Evolutionary conservation across 148 eudicot genomes (phyloP).

Genomic region (Dianthus caryophyllus): DNA sequence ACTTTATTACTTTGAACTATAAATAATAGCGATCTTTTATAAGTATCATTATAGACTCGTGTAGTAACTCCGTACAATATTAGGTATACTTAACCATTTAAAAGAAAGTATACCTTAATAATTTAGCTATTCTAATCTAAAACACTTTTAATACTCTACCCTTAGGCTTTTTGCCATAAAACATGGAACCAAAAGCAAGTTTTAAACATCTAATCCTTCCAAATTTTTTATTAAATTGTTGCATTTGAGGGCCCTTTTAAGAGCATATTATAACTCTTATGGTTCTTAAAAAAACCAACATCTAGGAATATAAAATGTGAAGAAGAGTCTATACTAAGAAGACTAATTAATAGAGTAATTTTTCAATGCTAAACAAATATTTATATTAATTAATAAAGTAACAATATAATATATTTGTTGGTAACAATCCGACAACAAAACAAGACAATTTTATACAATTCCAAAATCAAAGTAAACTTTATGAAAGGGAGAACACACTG

Average conservation of each 20-base stretch:
- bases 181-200: conserved; percentile 12
- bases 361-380: too few relatives aligned
- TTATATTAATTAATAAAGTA: not conserved
- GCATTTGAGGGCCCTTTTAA: not conserved
- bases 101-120: too few relatives aligned
- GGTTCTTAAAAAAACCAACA: not conserved
- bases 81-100: too few relatives aligned
- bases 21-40: too few relatives aligned
- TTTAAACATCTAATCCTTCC: not conserved
- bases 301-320: conserved; percentile 6
- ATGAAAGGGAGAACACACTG: conserved; percentile 11
- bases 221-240: not conserved
- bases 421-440: conserved; percentile 19
- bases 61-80: too few relatives aligned
- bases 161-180: conserved; percentile 14
- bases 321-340: not conserved
- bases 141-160: not conserved
- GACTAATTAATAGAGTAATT: not conserved
- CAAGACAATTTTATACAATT: conserved; percentile 4
- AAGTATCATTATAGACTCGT: too few relatives aligned
- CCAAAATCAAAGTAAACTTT: conserved; percentile 11
- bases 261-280: not conserved
- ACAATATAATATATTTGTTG: not conserved
- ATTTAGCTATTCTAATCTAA: too few relatives aligned
- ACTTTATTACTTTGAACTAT: too few relatives aligned